Base-by-base conservation (phyloP, 2,329 filamentous ascomycete species). In the Ceratocystis huliohia region DNA sequence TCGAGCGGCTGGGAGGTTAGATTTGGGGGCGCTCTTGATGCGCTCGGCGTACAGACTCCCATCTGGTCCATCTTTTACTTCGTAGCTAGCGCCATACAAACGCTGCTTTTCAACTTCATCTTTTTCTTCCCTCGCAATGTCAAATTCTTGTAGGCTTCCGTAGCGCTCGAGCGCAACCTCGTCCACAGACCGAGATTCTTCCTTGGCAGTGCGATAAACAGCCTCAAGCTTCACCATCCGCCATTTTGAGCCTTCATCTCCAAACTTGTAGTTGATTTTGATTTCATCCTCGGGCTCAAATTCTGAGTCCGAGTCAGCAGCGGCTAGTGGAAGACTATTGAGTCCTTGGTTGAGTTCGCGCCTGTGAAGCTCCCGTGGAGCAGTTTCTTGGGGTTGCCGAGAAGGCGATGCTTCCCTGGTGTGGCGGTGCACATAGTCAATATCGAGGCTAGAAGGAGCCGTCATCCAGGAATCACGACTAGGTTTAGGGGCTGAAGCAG, bases 141-240 rank as follows among this genome's bases (percentile, higher is more conserved):
- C 94, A 72, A 97, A 99, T 15, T 89, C 87, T 30, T 86, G 83
- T 17, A 99, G 73, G 70, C 84, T 85, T 1, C 92, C 93, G 72
- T 88, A 96, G 13, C 90, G 82, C 71, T 96, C 88, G 46, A 88
- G 71, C 0, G 92, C 94, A 62, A 97, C 79, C 0, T 96, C 89
- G 5, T 97, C 93, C 0, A 95, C 80, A 0, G 83, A 72, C n/a
- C 81, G 81, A 0, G 86, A 86, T 0, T 80, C 86, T 71, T 94
- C 87, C 70, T 95, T 82, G 0, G 91, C 90, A 65, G 87, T 82
- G 30, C 84, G 83, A 74, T 96, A 96, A 1, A 96, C 89, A 10
- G 86, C 88, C 70, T 88, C 91, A 41, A 99, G 83, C 75, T 92
- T 96, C 5, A 88, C 96, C 92, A 99, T 96, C 63, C 95, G 87